Conservation (phyloP, 495 filamentous ascomycete species). For the Tetracladium marchalianum region DNA sequence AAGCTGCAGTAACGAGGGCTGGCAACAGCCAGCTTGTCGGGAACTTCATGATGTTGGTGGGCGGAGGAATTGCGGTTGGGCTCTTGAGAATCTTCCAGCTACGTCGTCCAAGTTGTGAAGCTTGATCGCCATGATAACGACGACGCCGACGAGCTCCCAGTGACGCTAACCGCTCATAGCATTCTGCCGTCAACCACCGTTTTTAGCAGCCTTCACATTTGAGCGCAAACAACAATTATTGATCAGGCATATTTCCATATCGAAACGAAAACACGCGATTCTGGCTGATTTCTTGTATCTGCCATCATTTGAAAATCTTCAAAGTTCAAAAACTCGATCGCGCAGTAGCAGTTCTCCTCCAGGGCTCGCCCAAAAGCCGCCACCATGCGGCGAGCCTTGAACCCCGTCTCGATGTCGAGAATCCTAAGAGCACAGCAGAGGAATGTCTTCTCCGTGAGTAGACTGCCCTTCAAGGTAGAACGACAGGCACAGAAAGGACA, state of each 20-base stretch:
- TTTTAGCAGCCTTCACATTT: neutral
- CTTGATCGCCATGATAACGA: neutral
- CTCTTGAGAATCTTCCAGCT: too few species aligned
- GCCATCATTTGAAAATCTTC: neutral
- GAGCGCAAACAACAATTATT: neutral
- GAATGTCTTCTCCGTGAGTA: constrained; percentile 10
- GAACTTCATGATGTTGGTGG: constrained; percentile 18
- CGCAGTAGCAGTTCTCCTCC: neutral
- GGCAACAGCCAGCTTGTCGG: constrained; percentile 27
- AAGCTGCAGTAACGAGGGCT: constrained; percentile 24
- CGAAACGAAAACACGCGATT: neutral
- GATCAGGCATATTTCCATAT: neutral
- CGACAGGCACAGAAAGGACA: constrained; percentile 1
- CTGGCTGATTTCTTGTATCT: neutral
- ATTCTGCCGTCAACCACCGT: neutral
- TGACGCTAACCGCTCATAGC: neutral
- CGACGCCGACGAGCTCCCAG: neutral
- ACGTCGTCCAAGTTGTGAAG: neutral
- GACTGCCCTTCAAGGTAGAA: constrained; percentile 16
- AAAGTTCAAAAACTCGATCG: too few species aligned
- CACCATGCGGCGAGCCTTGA: constrained; percentile 12
- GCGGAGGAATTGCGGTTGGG: neutral
- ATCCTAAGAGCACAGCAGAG: neutral
- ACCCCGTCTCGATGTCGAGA: neutral
- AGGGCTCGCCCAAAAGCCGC: constrained; percentile 5